Base-by-base conservation (phyloP, 371 early-diverging fungal genomes). In the Chytridium lagenaria region DNA sequence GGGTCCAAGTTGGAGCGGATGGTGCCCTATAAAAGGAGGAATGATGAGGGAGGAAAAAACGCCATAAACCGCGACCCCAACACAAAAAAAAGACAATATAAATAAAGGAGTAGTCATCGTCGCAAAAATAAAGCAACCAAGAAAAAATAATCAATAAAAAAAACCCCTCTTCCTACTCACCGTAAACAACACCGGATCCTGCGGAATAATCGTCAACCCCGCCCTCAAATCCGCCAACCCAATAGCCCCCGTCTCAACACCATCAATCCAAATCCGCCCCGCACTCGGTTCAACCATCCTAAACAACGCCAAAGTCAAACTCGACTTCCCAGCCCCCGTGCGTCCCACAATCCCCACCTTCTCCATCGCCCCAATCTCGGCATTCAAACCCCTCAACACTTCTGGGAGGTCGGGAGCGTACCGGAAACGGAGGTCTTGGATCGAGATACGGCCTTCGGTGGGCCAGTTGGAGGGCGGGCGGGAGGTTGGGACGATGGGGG, bases 391-490 rank as follows among this genome's bases (percentile, higher is more conserved):
- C 34, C 87, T 79, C 28, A 93, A 81, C 23, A 81, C 80, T 38
- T 71, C 69, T 15, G 70, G 72, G 52, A 70, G 64, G 19, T 72
- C 77, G 28, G 75, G 73, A 1, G 78, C 72, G 66, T 83, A 83
- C 15, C 76, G 69, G 37, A 82, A 44, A 10, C 52, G 34, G 31
- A 81, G 57, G 44, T 77, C 70, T 33, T 49, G 64, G 36, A 90
- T 88, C 59, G 85, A 77, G 59, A 92, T 87, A 38, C 74, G 75
- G 66, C 92, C 38, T 75, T 68, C 34, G 30, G 28, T 78, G 1
- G 95, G 95, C 96, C 96, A 95, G 22, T 75, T 76, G 1, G 86
- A 69, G 31, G 89, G 87, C 71, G 51, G 88, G 22, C 86, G 81
- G 66, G 75, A 73, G 79, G 1, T 70, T 22, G 73, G 73, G 37